Base-by-base conservation (phyloP, 768 basidiomycete species). In the Panellus pusillus region DNA sequence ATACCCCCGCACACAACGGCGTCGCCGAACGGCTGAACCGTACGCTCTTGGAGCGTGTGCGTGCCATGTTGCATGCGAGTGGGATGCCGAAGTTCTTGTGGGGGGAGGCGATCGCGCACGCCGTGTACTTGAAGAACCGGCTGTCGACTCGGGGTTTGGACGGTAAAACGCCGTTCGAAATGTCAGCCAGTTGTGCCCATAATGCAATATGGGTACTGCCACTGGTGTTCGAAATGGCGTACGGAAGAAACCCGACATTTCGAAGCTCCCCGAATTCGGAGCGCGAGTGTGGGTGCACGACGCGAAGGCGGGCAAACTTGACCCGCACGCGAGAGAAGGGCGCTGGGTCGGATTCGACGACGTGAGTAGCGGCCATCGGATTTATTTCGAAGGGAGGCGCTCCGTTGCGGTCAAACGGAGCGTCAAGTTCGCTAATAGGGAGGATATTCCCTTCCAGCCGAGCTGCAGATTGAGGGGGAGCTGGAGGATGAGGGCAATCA, bases 21-120 rank as follows among this genome's bases (percentile, higher is more conserved):
- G 52, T 76, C 11, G 69, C 73, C 0, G 74, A 78, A 52, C 57
- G 66, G 3, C 62, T 69, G 19, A 76, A 72, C 32, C 56, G 70
- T 2, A 68, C 63, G 0, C 31, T 71, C 1, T 9, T 69, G 5
- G 68, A 74, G 24, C 57, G 63, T 11, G 64, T 67, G 9, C 57
- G 64, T 1, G 71, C 75, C 0, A 64, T 75, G 64, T 58, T 68
- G 0, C 63, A 66, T 44, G 56, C 57, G 6, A 57, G 58, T 1
- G 60, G 61, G 9, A 44, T 74, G 0, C 70, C 69, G 1, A 64
- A 62, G 14, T 64, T 57, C 32, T 62, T 76, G 12, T 77, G 74
- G 71, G 66, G 51, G 1, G 68, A 72, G 31, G 66, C 70, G 5
- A 44, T 69, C 0, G 27, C 31, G 4, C 66, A 67, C 39, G 66